Evolutionary conservation across 306 rosid genomes (phyloP), one percentile per base, ranked within the genome.

Genomic region (Begonia peltatifolia): DNA sequence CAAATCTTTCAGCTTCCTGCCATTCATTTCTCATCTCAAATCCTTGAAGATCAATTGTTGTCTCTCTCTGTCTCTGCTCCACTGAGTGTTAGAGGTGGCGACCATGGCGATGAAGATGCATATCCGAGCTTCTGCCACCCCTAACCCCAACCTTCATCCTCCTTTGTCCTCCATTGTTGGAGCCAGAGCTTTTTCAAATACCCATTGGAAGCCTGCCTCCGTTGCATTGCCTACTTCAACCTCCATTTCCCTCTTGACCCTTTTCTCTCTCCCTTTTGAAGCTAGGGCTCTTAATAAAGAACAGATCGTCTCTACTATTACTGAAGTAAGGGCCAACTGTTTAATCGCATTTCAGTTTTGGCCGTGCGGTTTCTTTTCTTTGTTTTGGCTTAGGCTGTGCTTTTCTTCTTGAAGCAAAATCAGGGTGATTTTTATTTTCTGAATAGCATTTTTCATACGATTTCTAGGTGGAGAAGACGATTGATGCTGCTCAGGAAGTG

Each of bases 271-370:
- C 47, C 77, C 78, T 20, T 47, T 43, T 43, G 84, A 82, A 42
- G 97, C 95, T 57, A 78, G 66, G 72, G 87, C 96, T 60, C 59
- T 78, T 56, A 61, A 14, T 55, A 84, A 84, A 65, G 97, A 89
- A 49, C 94, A 82, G 56, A 80, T 89, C 18, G 73, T 80, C 61
- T 84, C 95, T 56, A 82, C 97, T 14, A 63, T 89, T 38, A 84
- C 80, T 41, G 72, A 82, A 52, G 97, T 82, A 71, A 64, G 18
- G 42, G 38, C 38, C 38, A 30, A 30, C 38, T 30, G 38, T 30
- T 30, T 30, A 30, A 20, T 20, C 2, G 23, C 23, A 20, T 20
- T 20, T 20, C 23, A 20, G 23, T 1, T 20, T 20, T 20, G 23
- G 4, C 23, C 1, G 23, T 20, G 23, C 2, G 23, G 23, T 20